Evolutionary conservation across 176 grass and related monocot species (phyloP), one percentile per base, ranked within the genome.

Genomic region (Pontederia crassipes): DNA sequence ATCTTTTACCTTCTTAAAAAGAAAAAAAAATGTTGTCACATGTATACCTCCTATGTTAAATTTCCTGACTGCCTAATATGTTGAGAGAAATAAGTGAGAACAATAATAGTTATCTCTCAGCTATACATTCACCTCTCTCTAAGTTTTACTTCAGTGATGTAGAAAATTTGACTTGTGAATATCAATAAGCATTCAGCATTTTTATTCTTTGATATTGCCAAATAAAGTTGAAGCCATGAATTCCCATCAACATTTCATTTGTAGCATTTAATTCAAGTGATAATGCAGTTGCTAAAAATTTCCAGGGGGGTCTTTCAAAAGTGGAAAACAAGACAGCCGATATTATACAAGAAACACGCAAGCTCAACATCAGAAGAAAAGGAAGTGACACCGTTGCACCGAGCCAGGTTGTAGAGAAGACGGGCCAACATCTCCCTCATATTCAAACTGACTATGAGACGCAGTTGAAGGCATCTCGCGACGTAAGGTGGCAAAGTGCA

Each of bases 391-490:
- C 63, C 57, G 81, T 69, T 74, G 32, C 60, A 78, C 60, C 76
- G 63, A 74, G 77, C 73, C 80, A 85, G 70, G 48, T 66, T 73
- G 57, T 70, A 66, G 78, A 80, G 68, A 91, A 83, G 61, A 78
- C 74, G 65, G 47, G 53, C 59, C 87, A 97, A 74, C 75, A 83
- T 58, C 50, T 81, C 71, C 78, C 79, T 70, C 83, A 72, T 59
- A 91, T 83, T 76, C 81, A 83, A 77, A 79, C 89, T 12, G 87
- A 92, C 17, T 80, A 98, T 51, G 93, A 83, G 64, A 92, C 79
- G 74, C 93, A 98, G 63, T 70, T 98, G 81, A 98, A 98, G 93
- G 93, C 93, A 85, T 98, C 87, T 83, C 87, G 87, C 76, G 93
- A 97, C 87, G 93, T 97, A 97, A 97, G 93, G 93, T 97, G 84